Evolutionary conservation across 352 stramenopile genomes (phyloP), one percentile per base, ranked within the genome.

Genomic region (Globisporangium emineosum): DNA sequence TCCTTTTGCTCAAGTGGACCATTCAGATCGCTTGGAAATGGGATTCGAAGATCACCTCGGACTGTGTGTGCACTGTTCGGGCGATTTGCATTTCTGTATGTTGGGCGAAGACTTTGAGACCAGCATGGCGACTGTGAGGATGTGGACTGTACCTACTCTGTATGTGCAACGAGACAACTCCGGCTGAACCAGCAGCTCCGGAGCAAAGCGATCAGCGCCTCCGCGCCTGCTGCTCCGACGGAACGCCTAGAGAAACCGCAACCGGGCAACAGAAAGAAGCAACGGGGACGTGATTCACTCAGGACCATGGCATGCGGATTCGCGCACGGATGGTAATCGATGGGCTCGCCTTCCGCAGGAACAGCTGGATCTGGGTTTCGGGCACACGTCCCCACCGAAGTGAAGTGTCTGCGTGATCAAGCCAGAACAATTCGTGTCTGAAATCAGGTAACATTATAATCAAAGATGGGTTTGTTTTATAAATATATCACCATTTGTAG

Each of bases 321-420:
- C 25, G 10, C 6, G 45, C 13, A 30, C 7, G 25, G 45, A 30
- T 23, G 45, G 25, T 23, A 21, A 52, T 42, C 21, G n/a, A 52
- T 4, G 45, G n/a, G 8, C 45, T 52, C 9, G 6, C 9, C 15
- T 52, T 52, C 45, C 21, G 45, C 45, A 30, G 45, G 10, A 52
- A 52, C 45, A 52, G 45, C 45, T 13, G 45, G 21, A 17, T 6
- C n/a, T 23, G 7, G n/a, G n/a, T n/a, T n/a, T n/a, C n/a, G n/a
- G n/a, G n/a, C n/a, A n/a, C 45, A 52, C 45, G 25, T 52, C 43
- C 43, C n/a, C 45, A 52, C 45, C 21, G 45, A 4, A 52, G 29
- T 29, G n/a, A n/a, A n/a, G 45, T 25, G 21, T 30, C 9, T 51
- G n/a, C 6, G n/a, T 52, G 25, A 52, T 29, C 45, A 52, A 52